These are phyloP conservation scores for Backusella psychrophila DNA, from an alignment of 192 early-diverging fungal species.

Conservation along the genomic window DNA sequence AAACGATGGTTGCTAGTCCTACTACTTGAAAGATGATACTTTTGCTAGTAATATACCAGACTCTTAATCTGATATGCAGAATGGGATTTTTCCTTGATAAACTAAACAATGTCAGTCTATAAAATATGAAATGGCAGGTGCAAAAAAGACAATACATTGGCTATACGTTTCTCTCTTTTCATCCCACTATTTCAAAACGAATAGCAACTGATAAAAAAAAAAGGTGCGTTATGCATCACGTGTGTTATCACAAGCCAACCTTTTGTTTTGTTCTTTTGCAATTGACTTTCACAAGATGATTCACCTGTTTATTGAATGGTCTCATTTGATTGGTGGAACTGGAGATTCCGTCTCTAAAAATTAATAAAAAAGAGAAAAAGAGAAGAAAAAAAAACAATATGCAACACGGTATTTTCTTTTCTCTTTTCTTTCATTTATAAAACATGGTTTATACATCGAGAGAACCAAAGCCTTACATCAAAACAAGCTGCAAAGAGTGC, in stretches of 20 bases:
- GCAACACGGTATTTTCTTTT: background rate
- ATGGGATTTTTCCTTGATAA: too few relatives aligned
- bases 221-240: background rate
- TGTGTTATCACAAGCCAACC: background rate
- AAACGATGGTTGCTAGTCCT: too few relatives aligned
- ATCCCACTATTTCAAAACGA: too few relatives aligned
- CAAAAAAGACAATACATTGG: too few relatives aligned
- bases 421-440: background rate
- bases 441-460: constrained; percentile 42
- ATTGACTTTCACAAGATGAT: background rate
- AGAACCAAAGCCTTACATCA: constrained; percentile 49
- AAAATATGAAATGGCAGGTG: too few relatives aligned
- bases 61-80: too few relatives aligned
- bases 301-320: background rate
- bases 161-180: too few relatives aligned
- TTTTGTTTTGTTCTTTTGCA: background rate
- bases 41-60: too few relatives aligned
- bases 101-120: too few relatives aligned
- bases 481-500: constrained; percentile 51
- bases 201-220: background rate
- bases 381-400: too few relatives aligned
- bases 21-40: too few relatives aligned
- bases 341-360: background rate
- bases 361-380: background rate
- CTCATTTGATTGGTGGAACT: background rate